Percentiles rank a stretch among this genome's conserved stretches.
Evolutionary conservation across 208 protist genomes (phyloP).

Genomic region (Trypanosoma conorhini): DNA sequence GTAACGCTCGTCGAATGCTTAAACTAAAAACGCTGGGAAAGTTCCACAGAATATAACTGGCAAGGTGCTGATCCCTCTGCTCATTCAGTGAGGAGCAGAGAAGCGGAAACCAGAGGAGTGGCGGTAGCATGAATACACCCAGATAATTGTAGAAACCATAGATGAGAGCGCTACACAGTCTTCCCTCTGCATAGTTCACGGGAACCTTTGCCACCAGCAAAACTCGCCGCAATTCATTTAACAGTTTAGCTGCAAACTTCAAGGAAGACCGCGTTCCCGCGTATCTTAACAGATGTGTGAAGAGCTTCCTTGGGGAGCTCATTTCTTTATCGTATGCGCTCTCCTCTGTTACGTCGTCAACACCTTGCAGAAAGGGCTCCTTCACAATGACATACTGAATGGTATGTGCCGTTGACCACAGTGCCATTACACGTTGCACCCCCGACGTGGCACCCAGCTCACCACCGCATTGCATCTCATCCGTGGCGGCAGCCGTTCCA

Average conservation of each 20-base stretch:
- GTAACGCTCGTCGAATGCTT: constrained; percentile 56
- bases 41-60: constrained; percentile 67
- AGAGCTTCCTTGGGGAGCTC: constrained; percentile 14
- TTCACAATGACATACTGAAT: constrained; percentile 52
- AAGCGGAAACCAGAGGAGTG: constrained; percentile 34
- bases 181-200: constrained; percentile 33
- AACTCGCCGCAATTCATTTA: constrained; percentile 17
- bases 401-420: constrained; percentile 50
- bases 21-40: constrained; percentile 68
- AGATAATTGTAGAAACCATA: constrained; percentile 69
- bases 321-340: neutral
- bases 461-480: neutral
- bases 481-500: neutral
- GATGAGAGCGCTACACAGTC: constrained; percentile 68
- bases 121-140: constrained; percentile 55
- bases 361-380: constrained; percentile 29
- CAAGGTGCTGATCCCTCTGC: constrained; percentile 33
- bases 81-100: neutral
- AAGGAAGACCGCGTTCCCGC: constrained; percentile 5
- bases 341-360: neutral
- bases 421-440: constrained; percentile 31
- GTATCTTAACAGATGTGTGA: constrained; percentile 8
- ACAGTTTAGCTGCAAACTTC: constrained; percentile 11
- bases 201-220: neutral
- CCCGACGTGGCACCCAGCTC: neutral